phyloP scores from a whole-genome alignment of 2,329 filamentous ascomycete species.

The Fusarium vanettenii region DNA sequence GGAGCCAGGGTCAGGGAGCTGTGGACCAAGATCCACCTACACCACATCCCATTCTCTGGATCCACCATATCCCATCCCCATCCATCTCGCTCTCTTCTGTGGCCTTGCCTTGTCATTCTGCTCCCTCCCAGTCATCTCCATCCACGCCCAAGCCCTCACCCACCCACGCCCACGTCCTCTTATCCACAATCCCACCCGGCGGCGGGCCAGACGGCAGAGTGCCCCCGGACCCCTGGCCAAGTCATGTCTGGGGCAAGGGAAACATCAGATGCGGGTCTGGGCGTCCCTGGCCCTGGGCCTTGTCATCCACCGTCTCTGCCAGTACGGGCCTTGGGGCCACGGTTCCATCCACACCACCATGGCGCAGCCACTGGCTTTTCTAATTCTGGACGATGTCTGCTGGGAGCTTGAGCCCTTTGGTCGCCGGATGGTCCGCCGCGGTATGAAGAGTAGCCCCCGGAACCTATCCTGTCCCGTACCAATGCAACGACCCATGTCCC shows the following conservation, averaged over 20 bases:
- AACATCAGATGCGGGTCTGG: constrained; percentile 43
- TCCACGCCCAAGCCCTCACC: constrained; percentile 29
- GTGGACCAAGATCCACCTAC: constrained; percentile 43
- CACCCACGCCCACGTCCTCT: constrained; percentile 11
- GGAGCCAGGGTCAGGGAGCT: constrained; percentile 51
- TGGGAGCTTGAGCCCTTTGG: constrained; percentile 36
- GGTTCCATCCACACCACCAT: constrained; percentile 45
- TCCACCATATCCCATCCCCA: constrained; percentile 36
- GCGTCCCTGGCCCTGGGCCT: constrained; percentile 33
- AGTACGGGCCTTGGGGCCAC: constrained; percentile 31
- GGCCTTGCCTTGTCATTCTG: constrained; percentile 1
- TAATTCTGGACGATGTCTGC: constrained; percentile 49
- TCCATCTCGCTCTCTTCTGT: not conserved
- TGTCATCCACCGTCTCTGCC: constrained; percentile 28
- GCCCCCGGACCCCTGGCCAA: constrained; percentile 42
- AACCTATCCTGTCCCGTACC: constrained; percentile 34
- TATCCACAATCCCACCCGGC: constrained; percentile 21
- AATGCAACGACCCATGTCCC: constrained; percentile 42
- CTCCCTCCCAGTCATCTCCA: not conserved
- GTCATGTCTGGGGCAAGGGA: constrained; percentile 46
- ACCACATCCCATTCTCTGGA: constrained; percentile 39
- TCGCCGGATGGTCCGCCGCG: constrained; percentile 46
- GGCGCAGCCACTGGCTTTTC: constrained; percentile 50
- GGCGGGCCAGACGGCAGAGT: constrained; percentile 45
- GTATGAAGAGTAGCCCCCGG: constrained; percentile 42